phyloP scores from a whole-genome alignment of 2,329 filamentous ascomycete genomes.

The Sporothrix protearum region DNA sequence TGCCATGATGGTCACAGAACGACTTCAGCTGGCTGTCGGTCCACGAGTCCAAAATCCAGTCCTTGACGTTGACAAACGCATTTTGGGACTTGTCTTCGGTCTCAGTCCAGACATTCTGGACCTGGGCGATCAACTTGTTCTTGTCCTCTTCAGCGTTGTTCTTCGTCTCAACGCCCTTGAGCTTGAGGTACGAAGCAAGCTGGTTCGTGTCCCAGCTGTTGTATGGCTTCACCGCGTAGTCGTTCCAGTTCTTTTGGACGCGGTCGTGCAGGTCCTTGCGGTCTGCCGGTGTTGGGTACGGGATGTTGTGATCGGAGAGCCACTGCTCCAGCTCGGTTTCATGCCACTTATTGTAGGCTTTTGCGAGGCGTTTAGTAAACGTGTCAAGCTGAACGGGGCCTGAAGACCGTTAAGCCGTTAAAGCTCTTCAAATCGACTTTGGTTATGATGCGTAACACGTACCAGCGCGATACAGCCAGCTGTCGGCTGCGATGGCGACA shows the following conservation, averaged over 20 bases:
- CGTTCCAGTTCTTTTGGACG: conserved; percentile 87
- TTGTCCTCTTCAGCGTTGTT: conserved; percentile 64
- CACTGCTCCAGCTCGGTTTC: conserved; percentile 96
- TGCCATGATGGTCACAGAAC: conserved; percentile 83
- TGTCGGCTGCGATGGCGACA: conserved; percentile 67
- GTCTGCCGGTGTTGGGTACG: conserved; percentile 84
- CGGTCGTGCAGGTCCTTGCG: conserved; percentile 90
- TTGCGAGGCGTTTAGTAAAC: neutral
- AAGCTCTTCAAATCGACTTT: neutral
- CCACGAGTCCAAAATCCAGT: conserved; percentile 96
- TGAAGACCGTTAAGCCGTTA: neutral
- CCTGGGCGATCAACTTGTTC: conserved; percentile 64
- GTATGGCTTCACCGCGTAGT: conserved; percentile 71
- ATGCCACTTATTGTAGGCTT: conserved; percentile 98
- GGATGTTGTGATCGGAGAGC: conserved; percentile 87
- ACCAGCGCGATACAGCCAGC: conserved; percentile 86
- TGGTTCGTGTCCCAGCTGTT: conserved; percentile 69
- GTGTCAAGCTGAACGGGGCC: neutral
- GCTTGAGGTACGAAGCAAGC: conserved; percentile 63
- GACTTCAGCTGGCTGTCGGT: conserved; percentile 89
- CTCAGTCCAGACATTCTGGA: conserved; percentile 73
- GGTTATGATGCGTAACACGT: conserved; percentile 38
- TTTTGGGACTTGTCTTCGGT: conserved; percentile 71
- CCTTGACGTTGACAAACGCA: conserved; percentile 68
- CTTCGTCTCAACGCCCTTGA: conserved; percentile 68